Evolutionary conservation across 2,329 filamentous ascomycete genomes (phyloP), one percentile per base, ranked within the genome.

Genomic region (Aspergillus melleus): DNA sequence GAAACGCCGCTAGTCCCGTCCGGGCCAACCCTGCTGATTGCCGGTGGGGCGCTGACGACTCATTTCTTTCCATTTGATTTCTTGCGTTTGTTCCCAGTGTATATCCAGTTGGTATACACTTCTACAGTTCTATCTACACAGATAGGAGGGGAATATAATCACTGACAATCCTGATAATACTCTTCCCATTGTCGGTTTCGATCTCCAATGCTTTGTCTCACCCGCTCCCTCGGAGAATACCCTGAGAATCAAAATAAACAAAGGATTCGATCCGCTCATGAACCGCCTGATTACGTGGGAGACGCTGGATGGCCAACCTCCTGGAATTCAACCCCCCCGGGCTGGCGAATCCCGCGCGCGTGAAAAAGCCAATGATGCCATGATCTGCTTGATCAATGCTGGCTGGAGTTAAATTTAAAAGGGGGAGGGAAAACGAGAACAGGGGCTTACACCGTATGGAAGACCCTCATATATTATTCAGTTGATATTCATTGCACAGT

Each of bases 1-100:
- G 65, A 66, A 66, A 67, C 65, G 53, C n/a, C 36, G 44, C 58
- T 62, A 64, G 44, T 16, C 61, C 36, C 3, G 26, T 58, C 58
- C 19, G 29, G 47, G 54, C 49, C 54, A 55, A 52, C 24, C 50
- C 55, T 52, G 57, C 56, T 54, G 53, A 54, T 55, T 59, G 55
- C 50, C 22, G 49, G 62, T 64, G 60, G 64, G 53, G 49, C 61
- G 50, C 47, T 60, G 60, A 62, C 58, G 54, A 60, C 57, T 55
- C 56, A 9, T 24, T 24, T 24, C 58, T 22, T 6, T 24, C 5
- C 1, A 24, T 24, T 24, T 5, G 5, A 24, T 24, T 24, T 24
- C 4, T 24, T 24, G 5, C 6, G 24, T 24, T 24, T 24, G 24
- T 24, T 24, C 24, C n/a, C n/a, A n/a, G n/a, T n/a, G n/a, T 22